A percentile compares a stretch with the other conserved stretches of the same genome.
Conservation (phyloP, 257 asterid genomes). For the Plantago major region DNA sequence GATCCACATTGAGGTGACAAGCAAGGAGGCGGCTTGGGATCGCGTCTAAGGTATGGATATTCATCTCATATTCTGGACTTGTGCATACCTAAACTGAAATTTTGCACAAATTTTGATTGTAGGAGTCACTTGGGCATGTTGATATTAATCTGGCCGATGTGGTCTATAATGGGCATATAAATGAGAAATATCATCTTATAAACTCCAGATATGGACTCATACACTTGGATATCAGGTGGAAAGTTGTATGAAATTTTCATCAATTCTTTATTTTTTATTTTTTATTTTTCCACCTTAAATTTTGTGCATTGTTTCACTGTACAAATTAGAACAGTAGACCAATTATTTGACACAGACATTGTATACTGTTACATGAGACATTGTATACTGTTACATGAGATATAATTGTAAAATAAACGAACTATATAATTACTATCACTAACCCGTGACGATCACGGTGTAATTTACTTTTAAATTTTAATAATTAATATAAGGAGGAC, state of each 20-base stretch:
- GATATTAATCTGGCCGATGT: constrained; percentile 66
- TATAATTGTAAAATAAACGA: too few species aligned
- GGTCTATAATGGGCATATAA: constrained; percentile 63
- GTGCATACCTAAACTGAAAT: neutral
- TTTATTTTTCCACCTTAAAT: too few species aligned
- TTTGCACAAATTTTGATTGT: neutral
- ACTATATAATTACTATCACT: too few species aligned
- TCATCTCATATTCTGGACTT: constrained; percentile 2
- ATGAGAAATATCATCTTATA: constrained; percentile 64
- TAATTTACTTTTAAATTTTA: too few species aligned
- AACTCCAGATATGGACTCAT: constrained; percentile 63
- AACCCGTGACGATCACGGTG: too few species aligned
- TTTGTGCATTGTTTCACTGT: too few species aligned
- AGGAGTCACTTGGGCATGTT: constrained; percentile 76
- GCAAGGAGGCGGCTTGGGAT: constrained; percentile 54
- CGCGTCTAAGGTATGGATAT: constrained; percentile 40
- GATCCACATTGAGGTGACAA: constrained; percentile 56
- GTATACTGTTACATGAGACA: too few species aligned
- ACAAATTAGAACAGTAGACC: too few species aligned
- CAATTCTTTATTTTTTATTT: neutral
- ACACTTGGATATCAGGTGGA: constrained; percentile 79
- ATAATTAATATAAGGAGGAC: too few species aligned
- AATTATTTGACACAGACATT: too few species aligned
- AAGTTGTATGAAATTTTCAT: constrained; percentile 35
- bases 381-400: too few species aligned